Conservation (phyloP, 2,329 filamentous ascomycete species). For the Penicillium paneum region DNA sequence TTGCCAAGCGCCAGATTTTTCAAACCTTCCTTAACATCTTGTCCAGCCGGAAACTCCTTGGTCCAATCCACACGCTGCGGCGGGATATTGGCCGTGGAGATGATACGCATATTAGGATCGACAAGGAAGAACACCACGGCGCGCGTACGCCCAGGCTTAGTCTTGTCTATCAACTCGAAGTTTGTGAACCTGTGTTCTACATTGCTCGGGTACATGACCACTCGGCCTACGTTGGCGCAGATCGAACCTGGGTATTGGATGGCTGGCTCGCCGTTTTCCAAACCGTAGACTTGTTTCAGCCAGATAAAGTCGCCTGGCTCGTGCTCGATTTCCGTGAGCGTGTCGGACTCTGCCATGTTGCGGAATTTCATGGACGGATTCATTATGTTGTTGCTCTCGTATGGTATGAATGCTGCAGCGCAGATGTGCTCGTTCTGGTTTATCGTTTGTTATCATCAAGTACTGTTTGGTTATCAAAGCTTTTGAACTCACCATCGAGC, state of each 20-base stretch:
- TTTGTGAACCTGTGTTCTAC: conserved; percentile 52
- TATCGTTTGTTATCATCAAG: neutral
- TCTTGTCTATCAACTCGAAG: conserved; percentile 51
- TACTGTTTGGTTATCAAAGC: no score
- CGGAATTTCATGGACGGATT: conserved; percentile 53
- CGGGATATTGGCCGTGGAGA: conserved; percentile 54
- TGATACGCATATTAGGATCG: conserved; percentile 54
- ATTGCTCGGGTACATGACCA: conserved; percentile 32
- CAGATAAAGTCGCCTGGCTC: conserved; percentile 30
- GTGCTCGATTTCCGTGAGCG: conserved; percentile 30
- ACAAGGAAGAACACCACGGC: conserved; percentile 59
- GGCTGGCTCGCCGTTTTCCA: conserved; percentile 24
- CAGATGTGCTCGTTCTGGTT: conserved; percentile 60
- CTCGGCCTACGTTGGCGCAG: conserved; percentile 17
- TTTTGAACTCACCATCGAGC: conserved; percentile 35
- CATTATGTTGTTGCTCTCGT: conserved; percentile 59
- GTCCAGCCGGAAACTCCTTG: conserved; percentile 31
- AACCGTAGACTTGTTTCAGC: conserved; percentile 30
- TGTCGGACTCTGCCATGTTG: conserved; percentile 36
- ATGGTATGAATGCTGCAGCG: conserved; percentile 62
- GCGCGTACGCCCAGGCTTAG: conserved; percentile 52
- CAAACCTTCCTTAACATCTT: conserved; percentile 12
- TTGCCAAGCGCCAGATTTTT: conserved; percentile 22
- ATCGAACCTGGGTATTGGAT: conserved; percentile 27
- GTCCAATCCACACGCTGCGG: conserved; percentile 51